Base-by-base conservation (phyloP, 257 asterid species). In the Paulownia fortunei region DNA sequence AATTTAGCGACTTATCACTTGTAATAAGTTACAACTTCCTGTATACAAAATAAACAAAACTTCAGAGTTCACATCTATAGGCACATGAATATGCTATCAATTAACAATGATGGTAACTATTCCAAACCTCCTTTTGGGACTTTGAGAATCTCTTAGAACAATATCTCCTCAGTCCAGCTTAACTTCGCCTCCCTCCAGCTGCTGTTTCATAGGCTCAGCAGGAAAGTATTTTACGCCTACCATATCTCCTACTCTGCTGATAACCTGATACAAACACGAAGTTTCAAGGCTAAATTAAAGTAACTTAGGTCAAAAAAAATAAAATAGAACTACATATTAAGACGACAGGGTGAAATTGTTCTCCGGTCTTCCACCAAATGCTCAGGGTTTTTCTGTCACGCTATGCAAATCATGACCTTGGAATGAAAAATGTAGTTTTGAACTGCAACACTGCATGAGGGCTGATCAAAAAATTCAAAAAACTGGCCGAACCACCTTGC, bases 221-320 rank as follows among this genome's bases (percentile, higher is more conserved):
- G 96, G 94, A 66, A 89, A 90, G 79, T 90, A 90, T 68, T 90
- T 90, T 58, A 90, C 80, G 49, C 96, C 96, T 24, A 87, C 71
- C 54, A 90, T 68, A 79, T 90, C 96, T 32, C 96, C 96, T 6
- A 90, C 92, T n/a, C 72, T 75, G 84, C 92, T 86, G 77, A 90
- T 76, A 46, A 88, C 91, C 96, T 90, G 81, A 68, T 44, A 56
- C 15, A 49, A 59, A n/a, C 37, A 18, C 46, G 71, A 44, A 79
- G 49, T 26, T 46, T 19, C 16, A 32, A 60, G 8, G 54, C 32
- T 16, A 37, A 44, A 32, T 58, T 58, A 71, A 30, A 62, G 24
- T 61, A 27, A 73, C 0, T 12, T 24, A 34, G 37, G 13, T 41
- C 0, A 21, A 67, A 39, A 24, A 16, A 36, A 65, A 36, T 36